Percentiles rank a stretch among this genome's conserved stretches.
phyloP scores from a whole-genome alignment of 768 basidiomycete genomes.

The Postia placenta region DNA sequence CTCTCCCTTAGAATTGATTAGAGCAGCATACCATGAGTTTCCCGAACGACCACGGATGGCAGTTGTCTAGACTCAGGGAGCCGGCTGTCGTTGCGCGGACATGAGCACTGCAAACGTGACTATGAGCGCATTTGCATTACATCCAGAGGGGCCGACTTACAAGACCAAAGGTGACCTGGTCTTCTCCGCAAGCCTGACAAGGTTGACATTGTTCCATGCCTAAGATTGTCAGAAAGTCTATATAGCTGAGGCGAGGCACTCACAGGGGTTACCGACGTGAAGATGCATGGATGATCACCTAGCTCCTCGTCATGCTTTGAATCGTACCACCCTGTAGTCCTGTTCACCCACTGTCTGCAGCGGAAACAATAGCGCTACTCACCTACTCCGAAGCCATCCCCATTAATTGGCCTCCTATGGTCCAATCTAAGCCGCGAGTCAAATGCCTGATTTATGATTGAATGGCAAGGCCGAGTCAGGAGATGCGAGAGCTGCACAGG shows the following conservation, averaged over 20 bases:
- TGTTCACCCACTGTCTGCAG: neutral
- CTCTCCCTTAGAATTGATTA: neutral
- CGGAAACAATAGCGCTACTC: slow-evolving; percentile 19
- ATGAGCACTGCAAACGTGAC: slow-evolving; percentile 54
- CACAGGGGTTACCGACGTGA: slow-evolving; percentile 92
- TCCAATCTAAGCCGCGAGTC: slow-evolving; percentile 88
- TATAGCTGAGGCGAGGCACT: slow-evolving; percentile 15
- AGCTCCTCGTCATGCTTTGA: slow-evolving; percentile 77
- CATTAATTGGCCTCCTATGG: slow-evolving; percentile 80
- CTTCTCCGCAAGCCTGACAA: slow-evolving; percentile 92
- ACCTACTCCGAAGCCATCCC: slow-evolving; percentile 97
- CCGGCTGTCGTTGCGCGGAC: slow-evolving; percentile 93
- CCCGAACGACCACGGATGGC: slow-evolving; percentile 90
- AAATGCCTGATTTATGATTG: slow-evolving; percentile 96
- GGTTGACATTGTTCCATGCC: slow-evolving; percentile 97
- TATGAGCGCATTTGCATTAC: no score
- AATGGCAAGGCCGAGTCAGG: slow-evolving; percentile 90
- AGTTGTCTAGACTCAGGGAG: slow-evolving; percentile 87
- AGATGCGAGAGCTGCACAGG: slow-evolving; percentile 92
- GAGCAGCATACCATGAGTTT: slow-evolving; percentile 73
- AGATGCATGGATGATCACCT: slow-evolving; percentile 87
- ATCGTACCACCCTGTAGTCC: slow-evolving; percentile 83
- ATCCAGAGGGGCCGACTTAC: slow-evolving; percentile 46
- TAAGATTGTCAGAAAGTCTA: slow-evolving; percentile 22
- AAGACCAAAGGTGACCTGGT: slow-evolving; percentile 95